Evolutionary conservation across 2,329 filamentous ascomycete species (phyloP).

Genomic region (Peltaster fructicola): DNA sequence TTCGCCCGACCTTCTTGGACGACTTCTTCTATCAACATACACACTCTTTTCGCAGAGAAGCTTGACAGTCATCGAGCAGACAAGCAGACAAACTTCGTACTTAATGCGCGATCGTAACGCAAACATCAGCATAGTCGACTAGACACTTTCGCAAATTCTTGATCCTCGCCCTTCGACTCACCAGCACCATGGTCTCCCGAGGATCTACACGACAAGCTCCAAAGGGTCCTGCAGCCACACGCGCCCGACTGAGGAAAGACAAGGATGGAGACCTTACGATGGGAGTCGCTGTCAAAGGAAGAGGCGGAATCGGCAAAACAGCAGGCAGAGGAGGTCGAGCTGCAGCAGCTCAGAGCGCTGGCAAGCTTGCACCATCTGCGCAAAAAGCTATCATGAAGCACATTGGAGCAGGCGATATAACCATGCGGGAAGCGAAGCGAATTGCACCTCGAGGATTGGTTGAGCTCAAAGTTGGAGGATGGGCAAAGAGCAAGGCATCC

Average conservation of each 20-base stretch:
- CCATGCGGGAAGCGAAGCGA: slow-evolving; percentile 9
- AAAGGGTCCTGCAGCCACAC: slow-evolving; percentile 7
- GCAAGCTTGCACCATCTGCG: slow-evolving; percentile 8
- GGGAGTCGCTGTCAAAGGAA: slow-evolving; percentile 26
- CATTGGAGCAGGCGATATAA: slow-evolving; percentile 14
- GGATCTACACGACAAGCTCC: slow-evolving; percentile 6
- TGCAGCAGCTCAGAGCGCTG: slow-evolving; percentile 6
- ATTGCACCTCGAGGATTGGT: slow-evolving; percentile 9
- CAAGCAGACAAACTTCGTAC: too few species aligned
- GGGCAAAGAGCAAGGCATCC: slow-evolving; percentile 22
- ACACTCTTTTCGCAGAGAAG: too few species aligned
- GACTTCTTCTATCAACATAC: too few species aligned
- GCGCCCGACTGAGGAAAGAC: slow-evolving; percentile 21
- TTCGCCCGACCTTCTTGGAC: too few species aligned
- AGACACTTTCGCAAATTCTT: too few species aligned
- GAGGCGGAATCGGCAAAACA: slow-evolving; percentile 10
- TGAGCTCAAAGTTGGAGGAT: slow-evolving; percentile 24
- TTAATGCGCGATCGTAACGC: too few species aligned
- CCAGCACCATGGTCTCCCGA: slow-evolving; percentile 8
- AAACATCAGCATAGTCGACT: too few species aligned
- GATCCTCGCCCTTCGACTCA: too few species aligned
- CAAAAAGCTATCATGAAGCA: slow-evolving; percentile 16
- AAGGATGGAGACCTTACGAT: slow-evolving; percentile 46
- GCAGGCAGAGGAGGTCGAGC: slow-evolving; percentile 9
- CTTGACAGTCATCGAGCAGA: too few species aligned